Percentiles rank a stretch among this genome's conserved stretches.
Conservation (phyloP, 139 green algal genomes). For the Volvox africanus region DNA sequence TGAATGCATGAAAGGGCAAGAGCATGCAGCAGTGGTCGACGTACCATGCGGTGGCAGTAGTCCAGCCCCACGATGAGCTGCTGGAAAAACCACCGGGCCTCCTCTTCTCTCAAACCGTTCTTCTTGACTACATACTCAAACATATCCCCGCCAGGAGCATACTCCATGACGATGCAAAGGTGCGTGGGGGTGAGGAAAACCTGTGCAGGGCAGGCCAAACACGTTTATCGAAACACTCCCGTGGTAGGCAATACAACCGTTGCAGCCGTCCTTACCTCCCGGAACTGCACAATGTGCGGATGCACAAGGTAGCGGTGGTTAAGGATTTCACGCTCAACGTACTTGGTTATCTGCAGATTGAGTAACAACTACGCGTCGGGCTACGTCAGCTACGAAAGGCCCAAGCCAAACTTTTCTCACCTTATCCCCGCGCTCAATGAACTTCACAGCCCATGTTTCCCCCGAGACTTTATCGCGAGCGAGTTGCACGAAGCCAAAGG, state of each 20-base stretch:
- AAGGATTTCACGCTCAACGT: constrained; percentile 97
- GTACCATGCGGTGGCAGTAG: constrained; percentile 85
- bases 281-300: constrained; percentile 94
- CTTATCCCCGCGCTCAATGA: constrained; percentile 73
- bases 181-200: constrained; percentile 90
- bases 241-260: background rate
- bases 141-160: constrained; percentile 92
- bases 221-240: background rate
- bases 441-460: constrained; percentile 79
- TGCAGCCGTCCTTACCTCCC: constrained; percentile 56
- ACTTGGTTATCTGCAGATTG: constrained; percentile 88
- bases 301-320: constrained; percentile 96
- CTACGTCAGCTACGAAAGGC: background rate
- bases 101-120: constrained; percentile 90
- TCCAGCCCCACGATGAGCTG: constrained; percentile 96
- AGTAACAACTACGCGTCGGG: background rate
- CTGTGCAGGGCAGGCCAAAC: constrained; percentile 28
- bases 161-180: constrained; percentile 97
- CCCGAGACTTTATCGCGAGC: constrained; percentile 79
- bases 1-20: no score
- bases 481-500: constrained; percentile 94
- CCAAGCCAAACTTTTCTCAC: constrained; percentile 14
- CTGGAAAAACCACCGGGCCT: constrained; percentile 99
- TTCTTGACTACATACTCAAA: constrained; percentile 95
- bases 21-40: constrained; percentile 1